Base-by-base conservation (phyloP, 495 filamentous ascomycete species). In the Aspergillus heteromorphus region DNA sequence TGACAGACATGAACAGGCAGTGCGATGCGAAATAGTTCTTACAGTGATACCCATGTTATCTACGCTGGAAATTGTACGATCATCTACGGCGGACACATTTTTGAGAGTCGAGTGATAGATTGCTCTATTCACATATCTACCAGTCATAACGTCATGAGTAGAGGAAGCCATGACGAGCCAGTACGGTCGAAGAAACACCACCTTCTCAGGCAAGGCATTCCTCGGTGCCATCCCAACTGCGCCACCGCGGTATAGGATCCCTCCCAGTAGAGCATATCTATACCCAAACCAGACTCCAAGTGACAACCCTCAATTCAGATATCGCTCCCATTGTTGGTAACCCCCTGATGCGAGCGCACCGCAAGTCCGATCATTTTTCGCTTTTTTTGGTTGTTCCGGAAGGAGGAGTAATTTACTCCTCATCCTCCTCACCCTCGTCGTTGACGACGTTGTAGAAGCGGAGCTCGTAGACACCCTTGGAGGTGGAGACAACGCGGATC, bases 371-470 rank as follows among this genome's bases (percentile, higher is more conserved):
- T 55, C 52, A 49, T 27, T 45, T 43, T 20, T 30, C 45, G 48
- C 36, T 50, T 58, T 57, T 50, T 52, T 49, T 43, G 27, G 18
- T 25, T 49, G 30, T 36, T 40, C 16, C 18, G 45, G 14, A 29
- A 18, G 31, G n/a, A 53, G 29, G 36, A 60, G 43, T 48, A 54
- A 62, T 82, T 82, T 96, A 98, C 69, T 98, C 95, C 61, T 98
- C 93, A 73, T 98, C 93, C 62, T 98, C 93, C 60, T 97, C 93
- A 56, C 78, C 90, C 66, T 88, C 92, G 72, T 98, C 95, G 76
- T 93, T 92, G 67, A 95, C 92, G 73, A 97, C 91, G 82, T 97
- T 98, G 91, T 93, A 98, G 91, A 97, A 98, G 76, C 92, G 88
- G 73, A 98, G 87, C 83, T 96, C 92, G 79, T 97, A 98, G 59